A percentile compares a stretch with the other conserved stretches of the same genome.
phyloP scores from a whole-genome alignment of 345 rosid genomes.

The Rhizophora mangle region DNA sequence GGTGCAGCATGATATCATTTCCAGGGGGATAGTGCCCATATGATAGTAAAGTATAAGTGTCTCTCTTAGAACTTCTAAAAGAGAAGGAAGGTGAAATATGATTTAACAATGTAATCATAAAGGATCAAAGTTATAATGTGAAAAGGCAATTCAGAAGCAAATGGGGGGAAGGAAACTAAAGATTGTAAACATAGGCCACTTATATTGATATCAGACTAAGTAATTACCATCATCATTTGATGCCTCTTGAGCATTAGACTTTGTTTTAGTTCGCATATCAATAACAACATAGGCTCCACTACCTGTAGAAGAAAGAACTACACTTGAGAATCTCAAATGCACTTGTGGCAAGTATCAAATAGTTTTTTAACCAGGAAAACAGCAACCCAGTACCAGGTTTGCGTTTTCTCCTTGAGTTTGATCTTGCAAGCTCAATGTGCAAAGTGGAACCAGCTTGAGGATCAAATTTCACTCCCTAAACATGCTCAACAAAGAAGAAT shows the following conservation, averaged over 20 bases:
- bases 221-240: constrained; percentile 55
- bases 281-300: constrained; percentile 78
- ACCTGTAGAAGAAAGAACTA: constrained; percentile 35
- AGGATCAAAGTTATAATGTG: too few relatives aligned
- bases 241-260: constrained; percentile 39
- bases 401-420: constrained; percentile 76
- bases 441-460: constrained; percentile 69
- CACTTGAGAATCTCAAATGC: constrained; percentile 4
- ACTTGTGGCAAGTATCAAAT: neutral
- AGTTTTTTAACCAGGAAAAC: neutral
- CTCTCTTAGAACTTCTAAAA: too few relatives aligned
- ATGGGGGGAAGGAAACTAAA: too few relatives aligned
- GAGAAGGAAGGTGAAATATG: too few relatives aligned
- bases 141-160: too few relatives aligned
- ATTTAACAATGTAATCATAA: too few relatives aligned
- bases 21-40: too few relatives aligned
- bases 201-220: constrained; percentile 1
- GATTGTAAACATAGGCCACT: too few relatives aligned
- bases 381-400: constrained; percentile 46
- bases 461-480: constrained; percentile 80
- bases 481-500: constrained; percentile 15
- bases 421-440: constrained; percentile 82
- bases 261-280: constrained; percentile 54
- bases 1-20: too few relatives aligned
- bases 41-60: too few relatives aligned